A percentile compares a stretch with the other conserved stretches of the same genome.
phyloP scores from a whole-genome alignment of 495 filamentous ascomycete species.

The Trichocladium uniseriatum region DNA sequence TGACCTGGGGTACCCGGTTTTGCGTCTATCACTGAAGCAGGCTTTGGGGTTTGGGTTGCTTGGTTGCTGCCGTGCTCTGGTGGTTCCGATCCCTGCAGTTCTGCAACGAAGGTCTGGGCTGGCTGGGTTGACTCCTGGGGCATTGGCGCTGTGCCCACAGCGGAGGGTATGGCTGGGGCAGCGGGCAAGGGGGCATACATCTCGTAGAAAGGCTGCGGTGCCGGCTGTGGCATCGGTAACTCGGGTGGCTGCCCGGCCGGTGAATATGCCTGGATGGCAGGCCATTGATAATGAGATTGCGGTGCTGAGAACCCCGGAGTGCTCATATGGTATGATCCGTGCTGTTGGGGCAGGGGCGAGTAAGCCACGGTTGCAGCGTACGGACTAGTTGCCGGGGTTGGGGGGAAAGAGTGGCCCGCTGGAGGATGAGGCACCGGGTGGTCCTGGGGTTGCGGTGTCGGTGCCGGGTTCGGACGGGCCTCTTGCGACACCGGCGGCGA shows the following conservation, averaged over 20 bases:
- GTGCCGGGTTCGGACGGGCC: background rate
- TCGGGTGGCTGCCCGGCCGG: background rate
- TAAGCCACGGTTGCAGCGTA: background rate
- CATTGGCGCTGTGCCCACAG: too few species aligned
- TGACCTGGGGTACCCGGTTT: background rate
- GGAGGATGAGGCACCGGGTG: background rate
- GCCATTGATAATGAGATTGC: background rate
- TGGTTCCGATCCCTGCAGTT: conserved; percentile 10
- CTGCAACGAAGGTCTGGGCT: conserved; percentile 8
- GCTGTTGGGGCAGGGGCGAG: background rate
- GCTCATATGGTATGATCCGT: background rate
- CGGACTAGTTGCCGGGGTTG: background rate
- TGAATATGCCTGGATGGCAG: background rate
- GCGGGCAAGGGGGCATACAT: background rate
- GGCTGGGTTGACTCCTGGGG: background rate
- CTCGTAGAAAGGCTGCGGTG: background rate
- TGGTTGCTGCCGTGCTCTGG: background rate
- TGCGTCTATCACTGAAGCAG: background rate
- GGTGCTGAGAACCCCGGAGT: background rate
- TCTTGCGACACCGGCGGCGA: background rate
- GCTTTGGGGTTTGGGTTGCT: background rate
- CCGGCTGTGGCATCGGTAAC: too few species aligned
- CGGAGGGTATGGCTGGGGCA: background rate
- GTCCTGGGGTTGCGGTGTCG: background rate
- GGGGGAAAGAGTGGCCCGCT: background rate